These are phyloP conservation scores for Bipolaris bicolor DNA, from an alignment of 2,329 filamentous ascomycete genomes.

Conservation along the genomic window DNA sequence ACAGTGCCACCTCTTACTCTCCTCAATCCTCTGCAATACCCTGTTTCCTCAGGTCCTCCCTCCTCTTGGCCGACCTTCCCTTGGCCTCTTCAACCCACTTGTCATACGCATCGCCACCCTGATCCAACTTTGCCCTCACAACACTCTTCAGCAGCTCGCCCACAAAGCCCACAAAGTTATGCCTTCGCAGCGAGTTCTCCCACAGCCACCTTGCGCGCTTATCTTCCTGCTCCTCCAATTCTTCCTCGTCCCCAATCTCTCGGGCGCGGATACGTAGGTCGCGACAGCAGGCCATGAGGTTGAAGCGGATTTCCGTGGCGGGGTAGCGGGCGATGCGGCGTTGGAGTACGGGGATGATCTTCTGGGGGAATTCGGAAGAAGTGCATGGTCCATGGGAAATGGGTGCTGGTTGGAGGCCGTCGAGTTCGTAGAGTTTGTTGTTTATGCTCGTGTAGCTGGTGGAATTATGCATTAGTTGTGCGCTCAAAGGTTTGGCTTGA, in stretches of 20 bases:
- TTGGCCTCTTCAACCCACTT: conserved; percentile 75
- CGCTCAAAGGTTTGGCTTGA: neutral
- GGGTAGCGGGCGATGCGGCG: conserved; percentile 85
- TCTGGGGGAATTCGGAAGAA: conserved; percentile 73
- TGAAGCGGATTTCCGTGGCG: conserved; percentile 88
- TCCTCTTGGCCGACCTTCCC: conserved; percentile 60
- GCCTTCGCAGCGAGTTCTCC: conserved; percentile 88
- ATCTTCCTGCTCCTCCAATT: conserved; percentile 77
- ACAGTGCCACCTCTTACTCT: neutral
- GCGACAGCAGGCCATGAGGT: conserved; percentile 88
- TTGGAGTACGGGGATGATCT: conserved; percentile 86
- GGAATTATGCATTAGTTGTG: conserved; percentile 8
- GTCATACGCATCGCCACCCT: conserved; percentile 70
- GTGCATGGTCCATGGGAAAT: conserved; percentile 84
- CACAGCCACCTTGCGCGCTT: conserved; percentile 89
- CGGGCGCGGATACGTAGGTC: conserved; percentile 78
- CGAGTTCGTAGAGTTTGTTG: conserved; percentile 86
- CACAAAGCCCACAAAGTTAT: conserved; percentile 97
- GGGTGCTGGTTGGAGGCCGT: conserved; percentile 90
- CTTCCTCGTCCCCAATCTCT: conserved; percentile 82
- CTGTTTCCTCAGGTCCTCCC: conserved; percentile 54
- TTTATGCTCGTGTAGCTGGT: conserved; percentile 75
- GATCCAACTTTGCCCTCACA: conserved; percentile 72
- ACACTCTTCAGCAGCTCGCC: conserved; percentile 89
- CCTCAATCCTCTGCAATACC: conserved; percentile 31